These are phyloP conservation scores for Omphalotus olearius DNA, from an alignment of 1,284 basidiomycete genomes.

Conservation along the genomic window DNA sequence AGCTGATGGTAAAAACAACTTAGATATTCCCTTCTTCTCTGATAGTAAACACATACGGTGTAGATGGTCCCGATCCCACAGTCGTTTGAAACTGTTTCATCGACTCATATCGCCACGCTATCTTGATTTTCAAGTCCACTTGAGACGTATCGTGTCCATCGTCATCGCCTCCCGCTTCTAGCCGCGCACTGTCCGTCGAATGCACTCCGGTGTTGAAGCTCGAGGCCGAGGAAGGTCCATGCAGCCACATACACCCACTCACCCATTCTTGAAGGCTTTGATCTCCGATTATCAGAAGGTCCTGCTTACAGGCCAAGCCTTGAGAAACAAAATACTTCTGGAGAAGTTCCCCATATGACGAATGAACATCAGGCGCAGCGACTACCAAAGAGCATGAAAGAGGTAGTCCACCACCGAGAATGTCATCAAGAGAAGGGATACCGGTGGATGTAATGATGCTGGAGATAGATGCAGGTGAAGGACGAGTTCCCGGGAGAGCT, in stretches of 20 bases:
- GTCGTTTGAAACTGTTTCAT: slow-evolving; percentile 93
- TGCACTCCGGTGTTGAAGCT: slow-evolving; percentile 6
- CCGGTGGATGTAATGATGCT: slow-evolving; percentile 80
- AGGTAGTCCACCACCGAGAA: slow-evolving; percentile 91
- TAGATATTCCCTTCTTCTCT: slow-evolving; percentile 11
- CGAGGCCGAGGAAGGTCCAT: slow-evolving; percentile 27
- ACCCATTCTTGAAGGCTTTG: slow-evolving; percentile 49
- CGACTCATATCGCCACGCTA: slow-evolving; percentile 94
- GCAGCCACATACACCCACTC: slow-evolving; percentile 77
- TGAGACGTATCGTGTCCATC: slow-evolving; percentile 28
- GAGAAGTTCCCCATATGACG: slow-evolving; percentile 83
- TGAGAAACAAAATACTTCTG: slow-evolving; percentile 88
- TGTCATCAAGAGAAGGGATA: slow-evolving; percentile 92
- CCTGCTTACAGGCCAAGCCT: slow-evolving; percentile 73
- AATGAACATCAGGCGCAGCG: slow-evolving; percentile 78
- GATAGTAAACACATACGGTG: slow-evolving; percentile 39
- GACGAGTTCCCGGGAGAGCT: slow-evolving; percentile 55
- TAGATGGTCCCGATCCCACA: slow-evolving; percentile 37
- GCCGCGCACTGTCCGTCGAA: slow-evolving; percentile 23
- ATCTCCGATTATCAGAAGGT: slow-evolving; percentile 63
- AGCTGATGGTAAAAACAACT: slow-evolving; percentile 29
- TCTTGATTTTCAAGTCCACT: slow-evolving; percentile 59
- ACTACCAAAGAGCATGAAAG: slow-evolving; percentile 73
- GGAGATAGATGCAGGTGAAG: slow-evolving; percentile 57
- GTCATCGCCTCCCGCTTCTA: slow-evolving; percentile 38